phyloP scores from a whole-genome alignment of 164 flowering plant species.

The Stephania japonica region DNA sequence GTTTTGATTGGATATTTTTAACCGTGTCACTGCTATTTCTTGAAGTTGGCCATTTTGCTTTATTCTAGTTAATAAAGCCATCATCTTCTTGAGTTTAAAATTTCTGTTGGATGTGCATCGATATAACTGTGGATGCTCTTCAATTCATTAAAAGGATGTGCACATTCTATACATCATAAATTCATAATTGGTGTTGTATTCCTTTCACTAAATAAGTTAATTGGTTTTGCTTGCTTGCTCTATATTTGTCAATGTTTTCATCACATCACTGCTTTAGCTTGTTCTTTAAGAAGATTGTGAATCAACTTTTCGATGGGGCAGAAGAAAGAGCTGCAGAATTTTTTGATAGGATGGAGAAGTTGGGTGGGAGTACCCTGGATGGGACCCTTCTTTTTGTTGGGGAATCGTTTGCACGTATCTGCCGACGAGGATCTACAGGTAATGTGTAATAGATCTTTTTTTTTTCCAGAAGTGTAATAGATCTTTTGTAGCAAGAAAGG shows the following conservation, averaged over 20 bases:
- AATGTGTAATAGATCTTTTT: not conserved
- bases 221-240: not conserved
- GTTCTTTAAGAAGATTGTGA: conserved; percentile 61
- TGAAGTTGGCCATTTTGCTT: not conserved
- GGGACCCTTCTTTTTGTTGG: conserved; percentile 59
- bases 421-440: conserved; percentile 93
- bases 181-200: not conserved
- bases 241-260: conserved; percentile 25
- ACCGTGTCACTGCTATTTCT: not conserved
- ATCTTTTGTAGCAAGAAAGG: not conserved
- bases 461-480: no score
- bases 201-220: not conserved
- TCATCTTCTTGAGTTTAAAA: not conserved
- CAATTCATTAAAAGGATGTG: not conserved
- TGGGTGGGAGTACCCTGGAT: conserved; percentile 19
- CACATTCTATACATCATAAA: not conserved
- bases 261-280: conserved; percentile 39
- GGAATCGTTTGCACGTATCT: conserved; percentile 76
- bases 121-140: not conserved
- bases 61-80: not conserved
- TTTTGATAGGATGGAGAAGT: conserved; percentile 6
- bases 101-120: not conserved
- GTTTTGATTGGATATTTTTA: not conserved
- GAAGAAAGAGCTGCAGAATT: conserved; percentile 34
- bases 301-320: conserved; percentile 62